Evolutionary conservation across 2,329 filamentous ascomycete species (phyloP), one percentile per base, ranked within the genome.

Genomic region (Verticillium albo-atrum): DNA sequence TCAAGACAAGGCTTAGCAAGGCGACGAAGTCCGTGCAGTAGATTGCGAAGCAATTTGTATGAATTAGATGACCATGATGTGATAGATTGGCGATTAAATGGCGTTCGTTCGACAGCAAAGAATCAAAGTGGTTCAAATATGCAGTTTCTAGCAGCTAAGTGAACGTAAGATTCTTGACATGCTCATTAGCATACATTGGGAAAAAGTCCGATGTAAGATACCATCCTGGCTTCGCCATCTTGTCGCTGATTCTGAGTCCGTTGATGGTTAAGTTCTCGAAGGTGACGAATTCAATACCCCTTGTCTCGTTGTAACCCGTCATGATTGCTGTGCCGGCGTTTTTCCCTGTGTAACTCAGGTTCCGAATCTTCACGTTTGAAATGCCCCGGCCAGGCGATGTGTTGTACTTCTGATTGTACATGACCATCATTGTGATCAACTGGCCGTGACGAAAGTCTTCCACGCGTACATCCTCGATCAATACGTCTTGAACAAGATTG

Each of bases 371-470:
- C 26, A 74, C 61, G 34, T 73, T 70, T 4, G 61, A 61, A 17
- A 75, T 70, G 0, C 64, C 68, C 1, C 68, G 59, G 0, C 74
- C 72, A 0, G 74, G 71, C 0, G 72, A 67, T 1, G 70, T 72
- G 28, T 67, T 75, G 62, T 68, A 75, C 64, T 64, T 72, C 4
- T 62, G 52, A 55, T 74, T 74, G 30, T 71, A 63, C 68, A 73
- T 72, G 15, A 73, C 68, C 0, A 73, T 67, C 7, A 75, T 60
- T 32, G 72, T 72, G 26, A 75, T 30, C 17, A 75, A 61, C 57
- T 72, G 70, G 1, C 73, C 73, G 6, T 62, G 55, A 2, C 65
- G 64, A 28, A 72, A 68, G 34, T 68, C 62, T 55, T 75, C 73
- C 1, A 74, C 67, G 0, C 71, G 64, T 15, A 75, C 58, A 47